A percentile compares a stretch with the other conserved stretches of the same genome.
phyloP scores from a whole-genome alignment of 352 stramenopile species.

The Pythium biforme region DNA sequence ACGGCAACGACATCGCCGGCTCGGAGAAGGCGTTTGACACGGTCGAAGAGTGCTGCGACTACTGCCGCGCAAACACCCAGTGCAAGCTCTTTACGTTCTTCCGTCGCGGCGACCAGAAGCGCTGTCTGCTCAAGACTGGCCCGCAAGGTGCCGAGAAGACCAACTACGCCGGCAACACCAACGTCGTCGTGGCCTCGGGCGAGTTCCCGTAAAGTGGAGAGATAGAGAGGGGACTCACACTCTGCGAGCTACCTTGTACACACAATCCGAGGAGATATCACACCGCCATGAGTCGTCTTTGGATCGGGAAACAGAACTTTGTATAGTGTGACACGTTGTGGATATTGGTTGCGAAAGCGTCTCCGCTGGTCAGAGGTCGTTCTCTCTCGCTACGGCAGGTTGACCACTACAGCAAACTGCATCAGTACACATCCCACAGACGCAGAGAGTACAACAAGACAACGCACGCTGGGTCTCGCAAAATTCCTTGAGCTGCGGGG shows the following conservation, averaged over 20 bases:
- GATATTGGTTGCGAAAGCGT: background rate
- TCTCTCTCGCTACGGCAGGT: constrained; percentile 11
- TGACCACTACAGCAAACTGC: constrained; percentile 11
- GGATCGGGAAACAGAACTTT: too few relatives aligned
- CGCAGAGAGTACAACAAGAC: background rate
- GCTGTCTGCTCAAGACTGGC: constrained; percentile 21
- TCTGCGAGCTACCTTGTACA: too few relatives aligned
- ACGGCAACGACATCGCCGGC: constrained; percentile 18
- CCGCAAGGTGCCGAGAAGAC: constrained; percentile 20
- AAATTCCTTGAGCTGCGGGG: constrained; percentile 78
- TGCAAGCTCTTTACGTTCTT: constrained; percentile 27
- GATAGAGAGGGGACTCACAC: too few relatives aligned
- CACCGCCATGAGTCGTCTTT: too few relatives aligned
- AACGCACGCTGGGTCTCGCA: constrained; percentile 54
- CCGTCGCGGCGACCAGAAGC: constrained; percentile 14
- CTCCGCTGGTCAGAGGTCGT: background rate
- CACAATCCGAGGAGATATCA: background rate
- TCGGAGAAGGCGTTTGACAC: constrained; percentile 18
- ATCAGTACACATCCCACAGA: background rate
- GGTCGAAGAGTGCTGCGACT: constrained; percentile 22
- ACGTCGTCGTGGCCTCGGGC: constrained; percentile 7
- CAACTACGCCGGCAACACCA: constrained; percentile 15
- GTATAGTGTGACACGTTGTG: background rate
- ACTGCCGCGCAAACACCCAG: constrained; percentile 1
- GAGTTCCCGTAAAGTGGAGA: constrained; percentile 13